phyloP scores from a whole-genome alignment of 495 filamentous ascomycete genomes.

The Aspergillus taichungensis region DNA sequence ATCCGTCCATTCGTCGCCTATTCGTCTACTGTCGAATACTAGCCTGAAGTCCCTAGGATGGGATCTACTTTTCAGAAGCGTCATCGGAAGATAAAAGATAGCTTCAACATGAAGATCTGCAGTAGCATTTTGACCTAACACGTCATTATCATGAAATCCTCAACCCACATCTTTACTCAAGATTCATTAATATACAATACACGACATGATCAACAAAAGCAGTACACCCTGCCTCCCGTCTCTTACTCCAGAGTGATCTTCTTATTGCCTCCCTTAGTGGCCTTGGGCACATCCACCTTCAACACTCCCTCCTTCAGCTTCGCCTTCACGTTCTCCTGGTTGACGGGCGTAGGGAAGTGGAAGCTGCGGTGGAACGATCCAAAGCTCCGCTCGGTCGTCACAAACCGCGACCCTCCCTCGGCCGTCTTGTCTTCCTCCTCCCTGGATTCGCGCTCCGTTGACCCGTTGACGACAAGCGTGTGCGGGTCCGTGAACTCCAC shows the following conservation, averaged over 20 bases:
- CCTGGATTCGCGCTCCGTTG: conserved; percentile 37
- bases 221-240: not conserved
- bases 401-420: conserved; percentile 53
- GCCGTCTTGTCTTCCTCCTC: conserved; percentile 6
- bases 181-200: too few relatives aligned
- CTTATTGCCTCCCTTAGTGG: conserved; percentile 32
- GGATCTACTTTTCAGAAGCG: too few relatives aligned
- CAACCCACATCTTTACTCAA: too few relatives aligned
- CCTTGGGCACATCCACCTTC: conserved; percentile 66
- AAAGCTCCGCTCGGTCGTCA: conserved; percentile 56
- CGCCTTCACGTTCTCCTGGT: conserved; percentile 64
- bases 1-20: too few relatives aligned
- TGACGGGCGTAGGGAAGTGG: conserved; percentile 60
- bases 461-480: conserved; percentile 62
- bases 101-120: too few relatives aligned
- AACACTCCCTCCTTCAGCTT: conserved; percentile 62
- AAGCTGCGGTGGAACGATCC: conserved; percentile 70
- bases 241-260: conserved; percentile 45
- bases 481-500: conserved; percentile 72
- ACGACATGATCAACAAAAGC: too few relatives aligned
- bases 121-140: too few relatives aligned
- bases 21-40: too few relatives aligned
- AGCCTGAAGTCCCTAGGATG: too few relatives aligned
- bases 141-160: too few relatives aligned
- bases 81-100: too few relatives aligned